phyloP scores from a whole-genome alignment of 2,329 filamentous ascomycete genomes.

The Emergomyces orientalis region DNA sequence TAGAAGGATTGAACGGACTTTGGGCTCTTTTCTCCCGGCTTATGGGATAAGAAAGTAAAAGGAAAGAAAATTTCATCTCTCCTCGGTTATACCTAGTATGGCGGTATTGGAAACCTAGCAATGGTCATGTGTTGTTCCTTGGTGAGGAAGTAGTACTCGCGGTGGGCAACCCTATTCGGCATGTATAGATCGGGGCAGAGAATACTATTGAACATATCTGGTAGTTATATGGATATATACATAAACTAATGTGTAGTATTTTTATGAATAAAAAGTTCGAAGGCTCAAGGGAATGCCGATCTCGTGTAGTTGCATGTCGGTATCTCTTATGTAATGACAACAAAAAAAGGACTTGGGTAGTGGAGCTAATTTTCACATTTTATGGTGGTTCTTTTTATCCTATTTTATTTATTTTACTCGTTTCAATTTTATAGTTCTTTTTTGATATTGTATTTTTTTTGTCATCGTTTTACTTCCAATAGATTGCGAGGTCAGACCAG shows the following conservation, averaged over 20 bases:
- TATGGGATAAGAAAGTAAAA: slow-evolving; percentile 23
- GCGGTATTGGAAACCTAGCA: not conserved
- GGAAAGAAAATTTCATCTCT: not conserved
- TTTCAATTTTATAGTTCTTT: too few relatives aligned
- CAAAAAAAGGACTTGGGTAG: not conserved
- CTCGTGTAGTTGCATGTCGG: not conserved
- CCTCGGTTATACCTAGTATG: not conserved
- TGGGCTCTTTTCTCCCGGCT: slow-evolving; percentile 52
- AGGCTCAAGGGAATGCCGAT: too few relatives aligned
- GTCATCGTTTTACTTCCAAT: too few relatives aligned
- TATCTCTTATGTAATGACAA: not conserved
- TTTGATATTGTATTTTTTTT: too few relatives aligned
- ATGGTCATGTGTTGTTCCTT: not conserved
- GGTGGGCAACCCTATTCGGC: not conserved
- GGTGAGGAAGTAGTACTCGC: not conserved
- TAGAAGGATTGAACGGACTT: slow-evolving; percentile 47
- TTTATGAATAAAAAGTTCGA: too few relatives aligned
- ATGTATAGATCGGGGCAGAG: not conserved
- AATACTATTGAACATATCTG: not conserved
- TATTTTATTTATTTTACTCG: too few relatives aligned
- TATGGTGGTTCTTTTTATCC: too few relatives aligned
- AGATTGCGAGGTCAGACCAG: too few relatives aligned
- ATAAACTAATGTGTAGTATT: too few relatives aligned
- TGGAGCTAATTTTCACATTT: too few relatives aligned
- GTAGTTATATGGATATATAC: not conserved